phyloP scores from a whole-genome alignment of 306 rosid species.

The Amphicarpaea edgeworthii region DNA sequence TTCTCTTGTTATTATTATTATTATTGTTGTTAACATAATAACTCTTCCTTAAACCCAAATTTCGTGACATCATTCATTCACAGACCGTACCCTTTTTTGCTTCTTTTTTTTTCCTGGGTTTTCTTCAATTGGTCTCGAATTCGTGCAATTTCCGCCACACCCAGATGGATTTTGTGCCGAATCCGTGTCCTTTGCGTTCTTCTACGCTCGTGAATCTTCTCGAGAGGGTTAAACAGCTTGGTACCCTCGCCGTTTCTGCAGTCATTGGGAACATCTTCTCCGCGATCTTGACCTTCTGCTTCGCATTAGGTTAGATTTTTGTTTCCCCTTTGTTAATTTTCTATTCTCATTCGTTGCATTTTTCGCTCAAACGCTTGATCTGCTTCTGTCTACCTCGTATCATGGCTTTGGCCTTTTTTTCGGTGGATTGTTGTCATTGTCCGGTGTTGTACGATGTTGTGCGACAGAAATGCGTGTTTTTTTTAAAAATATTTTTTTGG shows the following conservation, averaged over 20 bases:
- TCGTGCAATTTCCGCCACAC: constrained; percentile 38
- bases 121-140: constrained; percentile 12
- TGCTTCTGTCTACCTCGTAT: constrained; percentile 1
- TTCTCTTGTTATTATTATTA: neutral
- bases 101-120: constrained; percentile 11
- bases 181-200: constrained; percentile 65
- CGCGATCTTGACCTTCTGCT: constrained; percentile 96
- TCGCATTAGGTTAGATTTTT: constrained; percentile 79
- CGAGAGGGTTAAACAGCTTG: constrained; percentile 65
- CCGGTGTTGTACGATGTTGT: neutral
- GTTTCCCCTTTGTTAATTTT: neutral
- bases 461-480: constrained; percentile 30
- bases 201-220: constrained; percentile 65
- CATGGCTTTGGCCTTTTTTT: neutral
- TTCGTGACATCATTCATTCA: constrained; percentile 36
- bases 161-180: constrained; percentile 72
- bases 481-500: neutral
- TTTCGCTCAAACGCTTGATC: neutral
- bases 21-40: neutral
- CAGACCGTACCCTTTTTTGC: constrained; percentile 4
- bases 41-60: constrained; percentile 51
- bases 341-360: neutral
- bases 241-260: constrained; percentile 75
- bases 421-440: constrained; percentile 42
- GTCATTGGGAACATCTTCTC: constrained; percentile 87